These are phyloP conservation scores for Capsicum pubescens DNA, from an alignment of 257 asterid species.

Conservation along the genomic window DNA sequence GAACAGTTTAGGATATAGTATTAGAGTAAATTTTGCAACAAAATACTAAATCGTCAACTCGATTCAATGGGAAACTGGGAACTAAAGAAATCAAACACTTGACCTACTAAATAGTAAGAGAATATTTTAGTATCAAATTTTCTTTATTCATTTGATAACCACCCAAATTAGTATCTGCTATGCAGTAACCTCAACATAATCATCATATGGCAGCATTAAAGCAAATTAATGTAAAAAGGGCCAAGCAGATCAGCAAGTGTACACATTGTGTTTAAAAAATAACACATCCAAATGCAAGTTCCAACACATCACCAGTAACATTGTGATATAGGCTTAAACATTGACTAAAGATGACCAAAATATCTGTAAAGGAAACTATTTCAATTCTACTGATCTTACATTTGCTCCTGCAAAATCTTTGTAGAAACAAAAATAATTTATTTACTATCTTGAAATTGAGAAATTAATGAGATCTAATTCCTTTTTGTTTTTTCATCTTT, in stretches of 20 bases:
- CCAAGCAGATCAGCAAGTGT: not conserved
- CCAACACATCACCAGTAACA: not conserved
- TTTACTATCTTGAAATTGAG: not conserved
- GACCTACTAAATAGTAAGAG: not conserved
- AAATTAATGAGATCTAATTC: constrained; percentile 42
- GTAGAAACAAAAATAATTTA: constrained; percentile 15
- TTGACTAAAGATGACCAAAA: not conserved
- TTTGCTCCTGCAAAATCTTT: constrained; percentile 13
- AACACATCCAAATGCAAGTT: not conserved
- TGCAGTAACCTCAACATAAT: not conserved
- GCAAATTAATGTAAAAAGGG: not conserved
- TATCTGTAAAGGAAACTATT: not conserved
- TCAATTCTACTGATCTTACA: not conserved
- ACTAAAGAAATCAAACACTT: not conserved
- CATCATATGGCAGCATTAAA: not conserved
- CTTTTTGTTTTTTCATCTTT: constrained; percentile 74
- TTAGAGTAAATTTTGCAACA: not conserved
- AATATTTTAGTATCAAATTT: not conserved
- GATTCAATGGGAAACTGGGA: not conserved
- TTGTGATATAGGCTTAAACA: not conserved
- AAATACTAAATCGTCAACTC: not conserved
- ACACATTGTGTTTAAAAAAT: not conserved
- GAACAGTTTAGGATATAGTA: not conserved
- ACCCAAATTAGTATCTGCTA: not conserved
- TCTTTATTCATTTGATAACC: not conserved